Evolutionary conservation across 2,329 filamentous ascomycete species (phyloP).

Genomic region (Fusarium decemcellulare): DNA sequence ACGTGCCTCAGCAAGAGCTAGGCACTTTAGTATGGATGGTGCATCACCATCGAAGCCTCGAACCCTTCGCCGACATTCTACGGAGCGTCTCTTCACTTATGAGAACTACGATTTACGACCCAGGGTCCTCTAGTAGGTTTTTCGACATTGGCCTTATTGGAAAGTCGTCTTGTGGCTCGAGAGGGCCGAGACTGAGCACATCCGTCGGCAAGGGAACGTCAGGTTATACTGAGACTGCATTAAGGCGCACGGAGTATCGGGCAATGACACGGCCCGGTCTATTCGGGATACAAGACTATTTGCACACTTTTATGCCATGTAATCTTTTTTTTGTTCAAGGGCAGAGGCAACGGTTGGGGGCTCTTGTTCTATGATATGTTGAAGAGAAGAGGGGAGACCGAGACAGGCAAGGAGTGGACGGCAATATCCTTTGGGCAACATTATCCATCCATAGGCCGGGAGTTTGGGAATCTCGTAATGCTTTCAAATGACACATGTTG

Average conservation of each 20-base stretch:
- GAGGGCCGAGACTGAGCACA: constrained; percentile 1
- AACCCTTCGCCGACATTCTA: constrained; percentile 26
- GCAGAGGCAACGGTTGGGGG: constrained; percentile 21
- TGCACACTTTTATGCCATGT: constrained; percentile 40
- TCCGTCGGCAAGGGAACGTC: constrained; percentile 14
- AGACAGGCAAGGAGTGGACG: constrained; percentile 7
- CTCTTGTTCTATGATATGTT: constrained; percentile 35
- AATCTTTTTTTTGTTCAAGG: constrained; percentile 37
- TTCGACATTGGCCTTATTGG: constrained; percentile 28
- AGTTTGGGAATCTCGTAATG: constrained; percentile 40
- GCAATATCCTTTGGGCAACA: constrained; percentile 35
- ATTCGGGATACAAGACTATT: constrained; percentile 33
- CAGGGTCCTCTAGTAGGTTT: constrained; percentile 4
- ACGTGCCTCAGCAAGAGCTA: constrained; percentile 12
- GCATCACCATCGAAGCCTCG: constrained; percentile 23
- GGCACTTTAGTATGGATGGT: constrained; percentile 30
- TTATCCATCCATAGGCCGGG: constrained; percentile 45
- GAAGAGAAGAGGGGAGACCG: not conserved
- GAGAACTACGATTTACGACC: constrained; percentile 28
- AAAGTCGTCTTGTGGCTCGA: constrained; percentile 9
- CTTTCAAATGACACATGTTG: constrained; percentile 25
- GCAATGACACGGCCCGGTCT: constrained; percentile 32
- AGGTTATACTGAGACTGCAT: constrained; percentile 32
- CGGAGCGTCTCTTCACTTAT: constrained; percentile 34
- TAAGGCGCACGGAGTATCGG: constrained; percentile 47